Evolutionary conservation across 2,329 filamentous ascomycete species (phyloP), one percentile per base, ranked within the genome.

Genomic region (Stachybotrys elegans): DNA sequence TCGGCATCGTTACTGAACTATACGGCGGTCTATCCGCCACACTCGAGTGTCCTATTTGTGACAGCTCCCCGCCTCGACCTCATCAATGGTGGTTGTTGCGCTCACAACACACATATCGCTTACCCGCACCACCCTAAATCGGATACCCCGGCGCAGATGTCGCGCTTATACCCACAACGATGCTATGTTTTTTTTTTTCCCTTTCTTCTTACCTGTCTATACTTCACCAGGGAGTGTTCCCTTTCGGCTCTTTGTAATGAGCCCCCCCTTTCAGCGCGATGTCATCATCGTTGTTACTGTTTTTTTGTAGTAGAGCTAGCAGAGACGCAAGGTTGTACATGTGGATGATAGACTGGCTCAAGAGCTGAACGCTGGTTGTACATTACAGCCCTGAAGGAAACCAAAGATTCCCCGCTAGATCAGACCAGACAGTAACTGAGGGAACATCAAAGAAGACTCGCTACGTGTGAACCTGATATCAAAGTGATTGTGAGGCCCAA

Each of bases 81-180:
- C n/a, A n/a, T n/a, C n/a, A n/a, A n/a, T n/a, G n/a, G n/a, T n/a
- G n/a, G n/a, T n/a, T n/a, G n/a, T n/a, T n/a, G n/a, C n/a, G n/a
- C n/a, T n/a, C n/a, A n/a, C n/a, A n/a, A n/a, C n/a, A n/a, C n/a
- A n/a, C n/a, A n/a, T n/a, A n/a, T n/a, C n/a, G n/a, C n/a, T n/a
- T n/a, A n/a, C n/a, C n/a, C 34, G 9, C 20, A 32, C 36, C 27
- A 25, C 20, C 27, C 36, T 22, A 35, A 40, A 41, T 43, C 38
- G 22, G 38, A 40, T 29, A 25, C 38, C 16, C 6, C 23, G 19
- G 17, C 38, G 36, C 43, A 19, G 36, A 38, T 41, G 38, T 37
- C 37, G 53, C 49, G 48, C 48, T 45, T 52, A 57, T 55, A 56
- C 51, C 54, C 54, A 44, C 49, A 48, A 59, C 44, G 48, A 39